Conservation (phyloP, 768 basidiomycete species). For the Russula earlei region DNA sequence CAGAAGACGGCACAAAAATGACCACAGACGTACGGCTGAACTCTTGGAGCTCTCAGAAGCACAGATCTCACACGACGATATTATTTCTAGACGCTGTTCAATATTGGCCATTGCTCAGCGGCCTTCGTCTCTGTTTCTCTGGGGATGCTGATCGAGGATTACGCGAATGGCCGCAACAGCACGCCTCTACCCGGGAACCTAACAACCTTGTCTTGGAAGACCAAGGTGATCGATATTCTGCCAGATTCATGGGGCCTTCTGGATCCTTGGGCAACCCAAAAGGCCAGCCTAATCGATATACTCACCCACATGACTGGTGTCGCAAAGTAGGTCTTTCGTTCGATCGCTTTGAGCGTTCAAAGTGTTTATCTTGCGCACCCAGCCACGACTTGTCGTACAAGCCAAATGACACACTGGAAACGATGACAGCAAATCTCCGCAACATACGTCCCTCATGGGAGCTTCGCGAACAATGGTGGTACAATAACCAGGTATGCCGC, state of each 20-base stretch:
- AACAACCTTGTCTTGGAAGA: slow-evolving; percentile 29
- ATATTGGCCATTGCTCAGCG: slow-evolving; percentile 31
- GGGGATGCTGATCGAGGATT: slow-evolving; percentile 37
- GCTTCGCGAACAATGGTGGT: slow-evolving; percentile 32
- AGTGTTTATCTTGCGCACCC: neutral
- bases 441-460: slow-evolving; percentile 29
- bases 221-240: slow-evolving; percentile 30
- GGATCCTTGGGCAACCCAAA: slow-evolving; percentile 33
- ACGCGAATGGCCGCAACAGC: slow-evolving; percentile 27
- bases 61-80: neutral
- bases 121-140: slow-evolving; percentile 32
- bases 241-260: slow-evolving; percentile 32
- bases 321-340: slow-evolving; percentile 23
- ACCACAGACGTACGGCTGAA: slow-evolving; percentile 8
- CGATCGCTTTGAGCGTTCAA: neutral
- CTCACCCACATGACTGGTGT: slow-evolving; percentile 36
- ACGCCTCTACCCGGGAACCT: slow-evolving; percentile 29
- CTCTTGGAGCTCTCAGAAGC: neutral
- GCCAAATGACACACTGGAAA: neutral
- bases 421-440: slow-evolving; percentile 21
- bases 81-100: slow-evolving; percentile 30
- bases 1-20: slow-evolving; percentile 10
- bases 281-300: slow-evolving; percentile 31
- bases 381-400: slow-evolving; percentile 6
- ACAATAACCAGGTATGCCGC: slow-evolving; percentile 31